These are phyloP conservation scores for Blastobotrys indianensis DNA, from an alignment of 1,139 yeast genomes.

Conservation along the genomic window DNA sequence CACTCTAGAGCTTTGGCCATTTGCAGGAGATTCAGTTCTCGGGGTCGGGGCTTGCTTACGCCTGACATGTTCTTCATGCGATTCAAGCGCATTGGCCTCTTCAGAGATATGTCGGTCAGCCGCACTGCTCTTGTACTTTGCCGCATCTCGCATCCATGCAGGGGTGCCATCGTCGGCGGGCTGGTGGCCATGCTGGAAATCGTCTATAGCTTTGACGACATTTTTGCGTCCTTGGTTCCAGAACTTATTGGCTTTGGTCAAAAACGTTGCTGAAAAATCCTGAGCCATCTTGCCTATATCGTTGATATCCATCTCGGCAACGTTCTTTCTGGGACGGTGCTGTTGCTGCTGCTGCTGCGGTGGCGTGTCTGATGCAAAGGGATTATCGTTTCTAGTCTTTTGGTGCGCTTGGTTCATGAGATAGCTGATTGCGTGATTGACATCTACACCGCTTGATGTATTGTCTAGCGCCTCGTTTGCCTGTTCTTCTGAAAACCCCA, in stretches of 20 bases:
- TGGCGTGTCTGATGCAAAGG: not conserved
- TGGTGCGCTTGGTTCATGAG: constrained; percentile 43
- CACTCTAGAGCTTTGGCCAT: too few relatives aligned
- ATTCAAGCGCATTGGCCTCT: constrained; percentile 5
- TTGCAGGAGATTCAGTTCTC: not conserved
- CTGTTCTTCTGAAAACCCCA: not conserved
- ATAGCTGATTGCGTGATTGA: constrained; percentile 61
- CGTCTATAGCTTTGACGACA: constrained; percentile 59
- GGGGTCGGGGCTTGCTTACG: not conserved
- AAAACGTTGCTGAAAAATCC: constrained; percentile 58
- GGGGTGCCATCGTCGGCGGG: constrained; percentile 46
- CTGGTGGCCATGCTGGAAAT: constrained; percentile 40
- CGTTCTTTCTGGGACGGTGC: too few relatives aligned
- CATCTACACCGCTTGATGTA: constrained; percentile 50
- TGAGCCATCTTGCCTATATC: constrained; percentile 46
- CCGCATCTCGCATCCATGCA: constrained; percentile 71
- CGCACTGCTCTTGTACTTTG: constrained; percentile 20
- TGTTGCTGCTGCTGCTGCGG: too few relatives aligned
- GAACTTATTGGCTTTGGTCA: constrained; percentile 56
- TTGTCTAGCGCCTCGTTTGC: constrained; percentile 45
- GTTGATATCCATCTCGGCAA: not conserved
- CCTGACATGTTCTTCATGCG: not conserved
- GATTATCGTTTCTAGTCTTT: not conserved
- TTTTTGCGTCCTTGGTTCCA: constrained; percentile 58
- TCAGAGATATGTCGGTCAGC: not conserved